Percentiles rank a stretch among this genome's conserved stretches.
phyloP scores from a whole-genome alignment of 176 grass and related monocot genomes.

The Typha latifolia region DNA sequence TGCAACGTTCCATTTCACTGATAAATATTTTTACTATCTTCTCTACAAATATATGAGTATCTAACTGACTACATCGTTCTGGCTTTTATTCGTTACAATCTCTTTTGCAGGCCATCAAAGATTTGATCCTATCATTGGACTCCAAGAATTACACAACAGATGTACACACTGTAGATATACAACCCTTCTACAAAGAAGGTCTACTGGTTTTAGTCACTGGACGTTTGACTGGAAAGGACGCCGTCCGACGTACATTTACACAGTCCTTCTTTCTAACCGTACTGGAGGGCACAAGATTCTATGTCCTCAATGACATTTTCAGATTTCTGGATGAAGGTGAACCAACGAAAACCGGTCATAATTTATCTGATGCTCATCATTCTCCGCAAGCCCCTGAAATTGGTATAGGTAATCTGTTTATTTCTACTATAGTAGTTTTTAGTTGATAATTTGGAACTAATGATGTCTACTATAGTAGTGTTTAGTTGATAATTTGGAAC shows the following conservation, averaged over 20 bases:
- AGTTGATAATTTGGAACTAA: too few species aligned
- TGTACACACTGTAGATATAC: slow-evolving; percentile 75
- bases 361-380: too few species aligned
- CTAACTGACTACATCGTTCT: too few species aligned
- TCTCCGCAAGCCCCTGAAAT: too few species aligned
- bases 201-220: slow-evolving; percentile 85
- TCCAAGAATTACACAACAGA: slow-evolving; percentile 61
- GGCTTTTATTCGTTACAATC: too few species aligned
- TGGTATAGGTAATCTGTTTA: too few species aligned
- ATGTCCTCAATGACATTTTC: background rate
- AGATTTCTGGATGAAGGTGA: slow-evolving; percentile 47
- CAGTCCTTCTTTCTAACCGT: background rate
- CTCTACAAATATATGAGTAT: too few species aligned
- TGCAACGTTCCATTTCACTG: too few species aligned
- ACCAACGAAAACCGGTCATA: slow-evolving; percentile 17
- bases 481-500: too few species aligned
- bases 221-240: slow-evolving; percentile 44
- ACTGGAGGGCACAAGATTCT: background rate
- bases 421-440: too few species aligned
- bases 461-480: too few species aligned
- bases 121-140: slow-evolving; percentile 68
- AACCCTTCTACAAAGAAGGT: slow-evolving; percentile 58
- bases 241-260: slow-evolving; percentile 46
- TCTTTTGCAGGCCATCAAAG: slow-evolving; percentile 13
- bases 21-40: too few species aligned